phyloP scores from a whole-genome alignment of 441 rosid species.

The Daphne laureola region DNA sequence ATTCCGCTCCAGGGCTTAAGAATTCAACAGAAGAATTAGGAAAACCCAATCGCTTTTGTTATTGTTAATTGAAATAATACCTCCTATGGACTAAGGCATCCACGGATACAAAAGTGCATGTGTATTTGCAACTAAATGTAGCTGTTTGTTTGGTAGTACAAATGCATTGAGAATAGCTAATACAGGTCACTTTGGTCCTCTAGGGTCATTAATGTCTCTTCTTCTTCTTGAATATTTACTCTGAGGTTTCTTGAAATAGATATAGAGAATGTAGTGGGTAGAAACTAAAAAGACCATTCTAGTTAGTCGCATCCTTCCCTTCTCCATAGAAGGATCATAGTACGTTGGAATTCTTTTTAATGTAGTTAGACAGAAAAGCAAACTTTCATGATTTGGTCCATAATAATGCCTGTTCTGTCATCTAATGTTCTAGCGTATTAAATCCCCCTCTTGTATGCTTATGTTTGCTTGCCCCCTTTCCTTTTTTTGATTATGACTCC shows the following conservation, averaged over 20 bases:
- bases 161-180: background rate
- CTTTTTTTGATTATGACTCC: too few species aligned
- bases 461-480: too few species aligned
- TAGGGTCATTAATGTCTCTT: background rate
- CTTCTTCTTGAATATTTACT: background rate
- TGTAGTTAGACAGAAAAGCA: too few species aligned
- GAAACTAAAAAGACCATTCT: background rate
- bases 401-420: too few species aligned
- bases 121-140: background rate
- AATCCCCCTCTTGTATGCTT: too few species aligned
- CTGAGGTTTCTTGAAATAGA: background rate
- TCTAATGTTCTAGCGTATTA: too few species aligned
- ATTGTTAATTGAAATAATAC: background rate
- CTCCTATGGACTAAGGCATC: background rate
- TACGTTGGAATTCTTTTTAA: too few species aligned
- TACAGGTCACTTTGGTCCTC: background rate
- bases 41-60: background rate
- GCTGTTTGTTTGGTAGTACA: background rate
- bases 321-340: background rate
- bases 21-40: background rate
- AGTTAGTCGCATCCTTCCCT: background rate
- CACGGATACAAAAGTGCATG: too few species aligned
- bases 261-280: background rate
- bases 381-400: too few species aligned
- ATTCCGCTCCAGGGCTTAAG: too few species aligned